phyloP scores from a whole-genome alignment of 441 rosid species.

The Cnidoscolus chayamansa region DNA sequence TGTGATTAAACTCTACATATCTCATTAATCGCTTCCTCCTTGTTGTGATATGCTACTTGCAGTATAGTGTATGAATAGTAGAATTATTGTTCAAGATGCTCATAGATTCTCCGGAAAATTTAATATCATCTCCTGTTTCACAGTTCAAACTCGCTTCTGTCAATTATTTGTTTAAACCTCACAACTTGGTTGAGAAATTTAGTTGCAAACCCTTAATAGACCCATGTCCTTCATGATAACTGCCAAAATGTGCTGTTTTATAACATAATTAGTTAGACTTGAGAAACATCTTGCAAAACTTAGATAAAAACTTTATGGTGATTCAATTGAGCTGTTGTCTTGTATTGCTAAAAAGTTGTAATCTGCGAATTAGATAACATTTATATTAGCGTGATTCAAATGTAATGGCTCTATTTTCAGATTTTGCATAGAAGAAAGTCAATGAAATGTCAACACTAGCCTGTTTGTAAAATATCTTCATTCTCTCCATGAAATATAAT shows the following conservation, averaged over 20 bases:
- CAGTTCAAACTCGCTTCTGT: not conserved
- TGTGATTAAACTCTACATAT: not conserved
- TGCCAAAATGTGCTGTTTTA: too few species aligned
- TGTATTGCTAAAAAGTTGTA: too few species aligned
- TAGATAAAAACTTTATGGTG: too few species aligned
- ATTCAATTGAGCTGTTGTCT: too few species aligned
- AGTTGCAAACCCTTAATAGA: too few species aligned
- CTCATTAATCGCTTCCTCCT: not conserved
- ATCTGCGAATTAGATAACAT: not conserved
- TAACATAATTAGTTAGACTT: too few species aligned
- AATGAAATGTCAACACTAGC: not conserved
- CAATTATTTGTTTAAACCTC: too few species aligned
- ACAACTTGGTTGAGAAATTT: too few species aligned
- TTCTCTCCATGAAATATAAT: not conserved
- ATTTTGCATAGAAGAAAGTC: not conserved
- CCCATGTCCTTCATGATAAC: too few species aligned
- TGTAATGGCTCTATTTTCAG: not conserved
- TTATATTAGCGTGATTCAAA: not conserved
- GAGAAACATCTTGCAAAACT: too few species aligned
- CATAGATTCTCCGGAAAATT: not conserved
- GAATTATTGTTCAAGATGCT: not conserved
- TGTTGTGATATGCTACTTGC: not conserved
- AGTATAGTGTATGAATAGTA: not conserved
- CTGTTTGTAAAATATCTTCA: not conserved
- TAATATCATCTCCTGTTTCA: not conserved